Conservation (phyloP, 164 flowering plant species). For the Magnolia sinica region DNA sequence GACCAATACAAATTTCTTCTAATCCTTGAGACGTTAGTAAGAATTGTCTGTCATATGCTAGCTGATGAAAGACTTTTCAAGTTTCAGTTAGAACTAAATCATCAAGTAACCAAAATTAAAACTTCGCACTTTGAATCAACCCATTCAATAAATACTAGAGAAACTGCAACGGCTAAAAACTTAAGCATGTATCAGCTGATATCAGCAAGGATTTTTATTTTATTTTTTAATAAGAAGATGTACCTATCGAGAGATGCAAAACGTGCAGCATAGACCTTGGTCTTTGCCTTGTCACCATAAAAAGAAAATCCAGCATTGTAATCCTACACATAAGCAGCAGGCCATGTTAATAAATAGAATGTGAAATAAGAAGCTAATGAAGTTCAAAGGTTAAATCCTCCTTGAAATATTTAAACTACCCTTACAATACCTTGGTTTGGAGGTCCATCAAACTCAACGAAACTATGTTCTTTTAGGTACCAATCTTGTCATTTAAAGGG, state of each 20-base stretch:
- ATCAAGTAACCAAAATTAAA: neutral
- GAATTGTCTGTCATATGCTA: neutral
- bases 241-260: slow-evolving; percentile 98
- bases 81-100: neutral
- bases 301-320: slow-evolving; percentile 76
- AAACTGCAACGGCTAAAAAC: neutral
- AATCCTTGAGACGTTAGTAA: too few relatives aligned
- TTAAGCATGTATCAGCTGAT: too few relatives aligned
- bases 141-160: neutral
- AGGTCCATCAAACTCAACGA: too few relatives aligned
- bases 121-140: neutral
- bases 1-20: neutral
- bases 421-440: too few relatives aligned
- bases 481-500: too few relatives aligned
- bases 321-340: slow-evolving; percentile 44
- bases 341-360: neutral
- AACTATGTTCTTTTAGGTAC: too few relatives aligned
- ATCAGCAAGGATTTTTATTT: neutral
- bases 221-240: neutral
- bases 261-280: slow-evolving; percentile 83
- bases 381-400: neutral
- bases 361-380: neutral
- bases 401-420: too few relatives aligned
- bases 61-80: neutral
- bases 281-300: slow-evolving; percentile 92